phyloP scores from a whole-genome alignment of 2,329 filamentous ascomycete genomes.

The Fusarium keratoplasticum region DNA sequence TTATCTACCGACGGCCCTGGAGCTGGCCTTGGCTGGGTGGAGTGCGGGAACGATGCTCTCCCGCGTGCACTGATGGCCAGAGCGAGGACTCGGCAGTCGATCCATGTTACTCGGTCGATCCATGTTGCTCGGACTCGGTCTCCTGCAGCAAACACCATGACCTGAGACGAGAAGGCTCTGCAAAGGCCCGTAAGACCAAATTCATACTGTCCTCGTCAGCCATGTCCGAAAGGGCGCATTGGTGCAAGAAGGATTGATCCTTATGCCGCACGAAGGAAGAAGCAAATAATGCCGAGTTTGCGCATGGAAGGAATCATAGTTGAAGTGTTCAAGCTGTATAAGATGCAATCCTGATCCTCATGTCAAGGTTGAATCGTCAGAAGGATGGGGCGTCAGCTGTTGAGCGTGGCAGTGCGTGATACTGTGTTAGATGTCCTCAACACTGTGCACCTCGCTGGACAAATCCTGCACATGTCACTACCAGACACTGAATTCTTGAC shows the following conservation, averaged over 20 bases:
- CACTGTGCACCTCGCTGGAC: background rate
- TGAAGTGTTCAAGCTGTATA: background rate
- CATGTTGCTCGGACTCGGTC: conserved; percentile 11
- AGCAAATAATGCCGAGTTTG: background rate
- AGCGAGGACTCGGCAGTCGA: background rate
- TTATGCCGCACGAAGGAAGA: background rate
- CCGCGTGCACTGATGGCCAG: conserved; percentile 17
- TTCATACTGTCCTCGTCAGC: background rate
- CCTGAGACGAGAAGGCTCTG: background rate
- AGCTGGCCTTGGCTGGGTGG: conserved; percentile 1
- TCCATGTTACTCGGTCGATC: background rate
- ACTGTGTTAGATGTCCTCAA: background rate
- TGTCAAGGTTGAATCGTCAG: background rate
- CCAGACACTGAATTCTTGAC: background rate
- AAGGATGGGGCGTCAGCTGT: background rate
- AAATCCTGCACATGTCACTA: background rate
- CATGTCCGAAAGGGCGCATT: background rate
- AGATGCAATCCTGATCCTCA: background rate
- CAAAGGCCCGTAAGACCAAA: background rate
- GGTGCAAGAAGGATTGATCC: background rate
- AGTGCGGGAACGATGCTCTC: conserved; percentile 17
- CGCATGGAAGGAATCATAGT: background rate
- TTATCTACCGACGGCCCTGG: background rate
- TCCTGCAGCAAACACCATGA: conserved; percentile 16
- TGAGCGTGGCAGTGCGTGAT: background rate